Evolutionary conservation across 2,329 filamentous ascomycete genomes (phyloP).

Genomic region (Colletotrichum magnum): DNA sequence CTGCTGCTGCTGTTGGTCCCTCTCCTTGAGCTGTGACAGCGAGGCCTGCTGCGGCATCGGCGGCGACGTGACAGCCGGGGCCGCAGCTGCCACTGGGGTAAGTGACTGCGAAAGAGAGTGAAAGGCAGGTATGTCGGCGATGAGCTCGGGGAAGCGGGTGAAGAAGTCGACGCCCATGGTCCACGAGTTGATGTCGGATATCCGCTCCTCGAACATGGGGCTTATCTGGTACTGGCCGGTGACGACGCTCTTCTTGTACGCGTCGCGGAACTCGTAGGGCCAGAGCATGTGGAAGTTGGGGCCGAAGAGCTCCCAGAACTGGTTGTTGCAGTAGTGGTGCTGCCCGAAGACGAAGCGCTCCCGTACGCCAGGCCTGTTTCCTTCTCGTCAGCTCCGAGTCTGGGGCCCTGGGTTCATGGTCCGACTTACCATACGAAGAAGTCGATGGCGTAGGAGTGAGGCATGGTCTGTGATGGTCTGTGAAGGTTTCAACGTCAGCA

Average conservation of each 20-base stretch:
- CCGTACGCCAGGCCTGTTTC: constrained; percentile 46
- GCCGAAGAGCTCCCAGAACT: constrained; percentile 47
- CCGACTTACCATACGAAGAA: constrained; percentile 48
- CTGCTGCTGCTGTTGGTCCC: constrained; percentile 11
- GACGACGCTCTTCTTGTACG: constrained; percentile 44
- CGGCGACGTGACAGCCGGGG: neutral
- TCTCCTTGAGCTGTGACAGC: constrained; percentile 14
- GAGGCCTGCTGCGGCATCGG: constrained; percentile 26
- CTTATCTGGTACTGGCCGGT: constrained; percentile 46
- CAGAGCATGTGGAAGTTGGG: constrained; percentile 45
- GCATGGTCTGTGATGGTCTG: constrained; percentile 47
- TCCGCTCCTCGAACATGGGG: constrained; percentile 44
- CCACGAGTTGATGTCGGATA: constrained; percentile 48
- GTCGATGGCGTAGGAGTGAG: constrained; percentile 49
- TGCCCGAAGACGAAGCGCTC: constrained; percentile 49
- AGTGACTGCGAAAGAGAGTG: constrained; percentile 24
- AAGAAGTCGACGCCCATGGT: constrained; percentile 48
- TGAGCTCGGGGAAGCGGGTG: constrained; percentile 45
- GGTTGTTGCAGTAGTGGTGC: constrained; percentile 49
- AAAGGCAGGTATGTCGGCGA: constrained; percentile 48
- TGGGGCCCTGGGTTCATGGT: neutral
- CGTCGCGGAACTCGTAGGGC: constrained; percentile 46
- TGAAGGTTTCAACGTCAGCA: constrained; percentile 1
- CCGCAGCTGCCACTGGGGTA: neutral
- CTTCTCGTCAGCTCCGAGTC: neutral